These are phyloP conservation scores for barrel medic (Medicago truncatula) DNA, from an alignment of 306 rosid genomes.

Conservation along the genomic window MtrunA17r5.0-ANR NC_053047.1:7941501-7942000, in stretches of 20 bases:
- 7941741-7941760: constrained; percentile 70
- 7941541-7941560: constrained; percentile 68
- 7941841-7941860: constrained; percentile 68
- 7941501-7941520: constrained; percentile 50
- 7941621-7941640: constrained; percentile 63
- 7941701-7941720: constrained; percentile 88
- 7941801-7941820: constrained; percentile 68
- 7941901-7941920: constrained; percentile 68
- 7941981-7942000: constrained; percentile 75
- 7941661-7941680: constrained; percentile 49
- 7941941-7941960: constrained; percentile 86
- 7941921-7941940: constrained; percentile 77
- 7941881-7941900: constrained; percentile 81
- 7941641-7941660: constrained; percentile 42
- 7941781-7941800: constrained; percentile 76
- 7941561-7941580: constrained; percentile 65
- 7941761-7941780: constrained; percentile 84
- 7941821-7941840: constrained; percentile 83
- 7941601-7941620: constrained; percentile 82
- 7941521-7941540: constrained; percentile 65
- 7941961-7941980: constrained; percentile 66
- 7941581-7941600: constrained; percentile 99
- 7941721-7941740: constrained; percentile 74
- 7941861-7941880: constrained; percentile 75
- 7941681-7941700: constrained; percentile 77